These are phyloP conservation scores for Leishmania aethiopica DNA, from an alignment of 208 protist species.

Conservation along the genomic window DNA sequence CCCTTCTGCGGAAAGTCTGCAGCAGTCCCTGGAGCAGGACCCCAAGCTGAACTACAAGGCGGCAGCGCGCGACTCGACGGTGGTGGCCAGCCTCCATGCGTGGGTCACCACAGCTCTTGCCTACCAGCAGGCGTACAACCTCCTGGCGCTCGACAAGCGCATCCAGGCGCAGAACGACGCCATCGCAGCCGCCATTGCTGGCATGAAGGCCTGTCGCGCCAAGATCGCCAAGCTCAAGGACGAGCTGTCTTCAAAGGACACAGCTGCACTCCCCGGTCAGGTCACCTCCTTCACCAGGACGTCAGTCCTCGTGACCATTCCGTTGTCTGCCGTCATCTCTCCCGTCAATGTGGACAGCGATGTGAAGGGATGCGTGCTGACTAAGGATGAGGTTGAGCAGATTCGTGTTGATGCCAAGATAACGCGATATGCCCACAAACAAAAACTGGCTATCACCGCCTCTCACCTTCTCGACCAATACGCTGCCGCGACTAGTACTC, in stretches of 20 bases:
- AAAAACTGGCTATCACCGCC: slow-evolving; percentile 1
- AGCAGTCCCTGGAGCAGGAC: slow-evolving; percentile 32
- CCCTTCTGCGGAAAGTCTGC: slow-evolving; percentile 38
- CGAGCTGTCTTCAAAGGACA: slow-evolving; percentile 44
- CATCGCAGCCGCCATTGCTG: slow-evolving; percentile 54
- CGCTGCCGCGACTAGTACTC: background rate
- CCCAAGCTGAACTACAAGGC: slow-evolving; percentile 42
- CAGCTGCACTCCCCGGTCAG: slow-evolving; percentile 30
- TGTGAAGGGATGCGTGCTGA: slow-evolving; percentile 44
- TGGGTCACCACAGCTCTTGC: slow-evolving; percentile 63
- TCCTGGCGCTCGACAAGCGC: slow-evolving; percentile 51
- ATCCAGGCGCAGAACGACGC: slow-evolving; percentile 69
- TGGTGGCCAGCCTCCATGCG: slow-evolving; percentile 51
- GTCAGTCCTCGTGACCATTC: slow-evolving; percentile 51
- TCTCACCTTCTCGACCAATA: slow-evolving; percentile 18
- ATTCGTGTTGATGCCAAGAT: slow-evolving; percentile 34
- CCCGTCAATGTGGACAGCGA: slow-evolving; percentile 43
- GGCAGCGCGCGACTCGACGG: slow-evolving; percentile 42
- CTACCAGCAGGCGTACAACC: slow-evolving; percentile 69
- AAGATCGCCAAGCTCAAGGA: slow-evolving; percentile 72
- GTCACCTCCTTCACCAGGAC: slow-evolving; percentile 68
- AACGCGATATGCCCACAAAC: slow-evolving; percentile 41
- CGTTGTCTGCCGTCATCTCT: slow-evolving; percentile 58
- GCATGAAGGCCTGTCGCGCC: slow-evolving; percentile 61
- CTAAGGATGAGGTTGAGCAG: slow-evolving; percentile 50